Conservation (phyloP, 1,284 basidiomycete genomes). For the Boletus semigastroideus region DNA sequence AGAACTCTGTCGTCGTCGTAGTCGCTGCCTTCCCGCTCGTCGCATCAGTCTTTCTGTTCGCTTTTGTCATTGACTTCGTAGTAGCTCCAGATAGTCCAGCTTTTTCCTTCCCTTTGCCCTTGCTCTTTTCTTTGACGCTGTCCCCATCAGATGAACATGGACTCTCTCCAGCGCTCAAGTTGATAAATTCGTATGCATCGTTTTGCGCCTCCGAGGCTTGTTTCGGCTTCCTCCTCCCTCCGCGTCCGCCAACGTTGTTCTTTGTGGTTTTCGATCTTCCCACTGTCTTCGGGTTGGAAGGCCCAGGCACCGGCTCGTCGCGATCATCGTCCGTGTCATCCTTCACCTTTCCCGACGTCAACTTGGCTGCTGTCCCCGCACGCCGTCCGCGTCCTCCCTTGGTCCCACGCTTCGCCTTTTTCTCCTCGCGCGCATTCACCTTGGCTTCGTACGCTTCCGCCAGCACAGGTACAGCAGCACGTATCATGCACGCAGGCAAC, state of each 20-base stretch:
- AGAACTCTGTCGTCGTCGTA: constrained; percentile 18
- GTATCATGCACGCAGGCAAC: constrained; percentile 76
- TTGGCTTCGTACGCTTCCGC: constrained; percentile 59
- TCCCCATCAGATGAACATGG: constrained; percentile 21
- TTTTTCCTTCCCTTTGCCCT: constrained; percentile 11
- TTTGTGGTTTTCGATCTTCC: constrained; percentile 5
- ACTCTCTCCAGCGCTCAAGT: constrained; percentile 29
- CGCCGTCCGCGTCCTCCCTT: constrained; percentile 10
- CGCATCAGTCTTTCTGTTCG: neutral
- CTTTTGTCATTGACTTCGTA: constrained; percentile 2
- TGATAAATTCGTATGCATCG: constrained; percentile 30
- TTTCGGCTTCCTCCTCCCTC: constrained; percentile 23
- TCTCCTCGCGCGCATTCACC: constrained; percentile 48
- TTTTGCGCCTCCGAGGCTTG: constrained; percentile 29
- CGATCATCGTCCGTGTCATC: neutral
- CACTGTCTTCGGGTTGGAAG: constrained; percentile 8
- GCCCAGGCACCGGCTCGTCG: neutral
- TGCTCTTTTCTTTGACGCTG: neutral
- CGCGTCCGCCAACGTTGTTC: constrained; percentile 2
- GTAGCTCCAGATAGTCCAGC: neutral
- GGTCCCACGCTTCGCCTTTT: constrained; percentile 45
- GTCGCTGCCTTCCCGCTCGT: neutral
- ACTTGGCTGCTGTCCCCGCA: neutral
- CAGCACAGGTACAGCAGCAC: constrained; percentile 59
- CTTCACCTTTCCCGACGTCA: constrained; percentile 1